A percentile compares a stretch with the other conserved stretches of the same genome.
Evolutionary conservation across 495 filamentous ascomycete species (phyloP).

Genomic region (Corynascus novoguineensis): DNA sequence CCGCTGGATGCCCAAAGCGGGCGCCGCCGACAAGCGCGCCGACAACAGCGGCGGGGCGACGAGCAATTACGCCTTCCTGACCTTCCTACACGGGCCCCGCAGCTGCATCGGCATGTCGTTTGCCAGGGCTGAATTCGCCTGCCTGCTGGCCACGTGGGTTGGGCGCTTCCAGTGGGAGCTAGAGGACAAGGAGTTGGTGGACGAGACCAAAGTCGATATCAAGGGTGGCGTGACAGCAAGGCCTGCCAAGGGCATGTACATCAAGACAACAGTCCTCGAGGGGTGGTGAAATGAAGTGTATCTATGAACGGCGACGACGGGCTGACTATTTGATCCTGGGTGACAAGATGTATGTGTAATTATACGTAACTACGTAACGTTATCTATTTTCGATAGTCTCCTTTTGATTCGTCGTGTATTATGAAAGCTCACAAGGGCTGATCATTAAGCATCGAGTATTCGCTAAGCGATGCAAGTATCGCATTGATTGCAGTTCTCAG

Average conservation of each 20-base stretch:
- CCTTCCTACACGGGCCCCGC: conserved; percentile 56
- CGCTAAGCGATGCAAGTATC: no score
- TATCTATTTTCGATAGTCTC: no score
- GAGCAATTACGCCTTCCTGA: conserved; percentile 57
- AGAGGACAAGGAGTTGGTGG: conserved; percentile 48
- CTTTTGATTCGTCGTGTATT: no score
- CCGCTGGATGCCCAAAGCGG: conserved; percentile 48
- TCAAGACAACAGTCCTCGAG: conserved; percentile 54
- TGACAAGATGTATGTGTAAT: no score
- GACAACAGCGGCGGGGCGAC: conserved; percentile 45
- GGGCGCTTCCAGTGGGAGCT: conserved; percentile 66
- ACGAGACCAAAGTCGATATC: conserved; percentile 53
- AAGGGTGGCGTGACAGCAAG: conserved; percentile 56
- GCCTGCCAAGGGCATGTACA: conserved; percentile 59
- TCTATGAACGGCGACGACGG: neutral
- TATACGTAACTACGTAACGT: no score
- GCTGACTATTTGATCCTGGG: neutral
- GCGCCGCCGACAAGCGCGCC: conserved; percentile 29
- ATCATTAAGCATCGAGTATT: no score
- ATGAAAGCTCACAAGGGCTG: no score
- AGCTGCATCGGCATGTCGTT: conserved; percentile 66
- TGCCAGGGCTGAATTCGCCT: conserved; percentile 77
- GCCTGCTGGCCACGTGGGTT: conserved; percentile 68
- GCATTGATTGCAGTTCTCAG: no score
- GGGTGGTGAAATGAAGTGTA: conserved; percentile 56